Evolutionary conservation across 2,329 filamentous ascomycete genomes (phyloP), one percentile per base, ranked within the genome.

Genomic region (Drechslera avenae): DNA sequence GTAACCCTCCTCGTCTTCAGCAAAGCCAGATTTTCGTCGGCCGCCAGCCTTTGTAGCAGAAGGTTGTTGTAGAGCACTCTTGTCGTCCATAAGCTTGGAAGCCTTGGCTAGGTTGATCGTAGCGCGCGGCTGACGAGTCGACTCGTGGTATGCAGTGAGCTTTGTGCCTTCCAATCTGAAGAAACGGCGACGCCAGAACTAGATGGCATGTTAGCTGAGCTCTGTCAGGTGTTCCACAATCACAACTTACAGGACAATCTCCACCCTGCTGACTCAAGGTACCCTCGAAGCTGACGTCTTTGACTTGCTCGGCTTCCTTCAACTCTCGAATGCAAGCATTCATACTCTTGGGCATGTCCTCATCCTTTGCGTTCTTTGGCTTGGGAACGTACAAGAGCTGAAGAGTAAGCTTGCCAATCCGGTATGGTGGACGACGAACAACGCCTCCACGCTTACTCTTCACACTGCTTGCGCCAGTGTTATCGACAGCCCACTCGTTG

Each of bases 301-400:
- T 83, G 55, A 89, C 83, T 71, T 89, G 88, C 72, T 96, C 91
- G 2, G 93, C 91, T 44, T 93, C 90, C 75, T 89, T 90, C 76
- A 99, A 86, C 77, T 97, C 94, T 14, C 94, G 85, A 63, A 97
- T 89, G 73, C 91, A 96, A 35, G 90, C 89, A 75, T 94, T 96
- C 92, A 99, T 96, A 79, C 92, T 97, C 86, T 97, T 97, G 46
- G 94, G 94, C 91, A 99, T 97, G 62, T 97, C 93, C 13, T 97
- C 92, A 59, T 97, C 94, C 41, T 86, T 86, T 23, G 86, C 82
- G 36, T 88, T 89, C 78, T 90, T 93, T 4, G 94, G 93, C 64
- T 92, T 91, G 0, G 94, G 94, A 1, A 99, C 91, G 67, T 96
- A 99, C 12, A 99, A 81, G 7, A 99, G 83, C 77, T 99, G 94